These are phyloP conservation scores for Rhizodiscina lignyota DNA, from an alignment of 495 filamentous ascomycete species.

Conservation along the genomic window DNA sequence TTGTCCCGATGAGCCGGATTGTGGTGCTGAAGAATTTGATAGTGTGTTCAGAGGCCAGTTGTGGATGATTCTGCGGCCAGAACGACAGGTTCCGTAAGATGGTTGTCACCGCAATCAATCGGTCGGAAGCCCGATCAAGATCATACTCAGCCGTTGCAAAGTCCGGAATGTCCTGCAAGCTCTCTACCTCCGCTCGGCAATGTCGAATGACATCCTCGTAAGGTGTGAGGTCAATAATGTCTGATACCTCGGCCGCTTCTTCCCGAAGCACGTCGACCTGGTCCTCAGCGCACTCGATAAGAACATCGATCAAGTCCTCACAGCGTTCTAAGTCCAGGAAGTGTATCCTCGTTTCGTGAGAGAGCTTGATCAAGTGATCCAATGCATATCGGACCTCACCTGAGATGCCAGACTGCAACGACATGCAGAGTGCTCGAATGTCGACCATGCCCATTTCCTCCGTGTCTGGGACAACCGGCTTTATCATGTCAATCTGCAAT, in stretches of 20 bases:
- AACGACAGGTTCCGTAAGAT: slow-evolving; percentile 90
- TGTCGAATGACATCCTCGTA: slow-evolving; percentile 81
- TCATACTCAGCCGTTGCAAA: slow-evolving; percentile 70
- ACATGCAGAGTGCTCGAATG: slow-evolving; percentile 78
- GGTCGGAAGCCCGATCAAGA: slow-evolving; percentile 71
- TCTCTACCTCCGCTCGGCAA: slow-evolving; percentile 51
- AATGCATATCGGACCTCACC: slow-evolving; percentile 76
- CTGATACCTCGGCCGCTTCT: slow-evolving; percentile 66
- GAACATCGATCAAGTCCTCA: slow-evolving; percentile 72
- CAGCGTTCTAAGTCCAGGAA: slow-evolving; percentile 51
- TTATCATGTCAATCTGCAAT: slow-evolving; percentile 22
- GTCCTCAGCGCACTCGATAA: slow-evolving; percentile 82
- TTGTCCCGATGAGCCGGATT: slow-evolving; percentile 76
- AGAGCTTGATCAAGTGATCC: slow-evolving; percentile 62
- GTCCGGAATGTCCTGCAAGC: slow-evolving; percentile 47
- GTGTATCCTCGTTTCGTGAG: slow-evolving; percentile 40
- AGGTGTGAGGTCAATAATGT: slow-evolving; percentile 57
- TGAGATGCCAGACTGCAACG: slow-evolving; percentile 81
- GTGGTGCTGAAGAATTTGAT: slow-evolving; percentile 65
- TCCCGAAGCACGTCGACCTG: slow-evolving; percentile 67
- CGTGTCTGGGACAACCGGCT: slow-evolving; percentile 57
- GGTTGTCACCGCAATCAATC: slow-evolving; percentile 77
- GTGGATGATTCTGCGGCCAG: slow-evolving; percentile 50
- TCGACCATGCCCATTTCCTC: slow-evolving; percentile 75
- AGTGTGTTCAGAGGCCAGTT: slow-evolving; percentile 56